Percentiles rank a stretch among this genome's conserved stretches.
phyloP scores from a whole-genome alignment of 306 rosid species.

The Boehmeria nivea region DNA sequence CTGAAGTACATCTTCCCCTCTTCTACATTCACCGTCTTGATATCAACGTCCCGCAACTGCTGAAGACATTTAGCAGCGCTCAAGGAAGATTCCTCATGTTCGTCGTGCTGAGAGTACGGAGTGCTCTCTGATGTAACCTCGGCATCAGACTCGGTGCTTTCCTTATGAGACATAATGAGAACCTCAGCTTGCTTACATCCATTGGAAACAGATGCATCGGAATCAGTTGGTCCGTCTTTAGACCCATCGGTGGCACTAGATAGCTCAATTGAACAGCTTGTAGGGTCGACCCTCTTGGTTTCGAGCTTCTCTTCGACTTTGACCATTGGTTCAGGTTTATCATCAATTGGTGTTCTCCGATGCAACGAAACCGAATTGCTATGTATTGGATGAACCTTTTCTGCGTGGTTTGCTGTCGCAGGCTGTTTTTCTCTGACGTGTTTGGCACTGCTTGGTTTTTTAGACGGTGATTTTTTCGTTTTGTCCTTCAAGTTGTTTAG shows the following conservation, averaged over 20 bases:
- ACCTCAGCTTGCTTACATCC: slow-evolving; percentile 52
- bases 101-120: slow-evolving; percentile 33
- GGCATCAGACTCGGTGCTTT: slow-evolving; percentile 19
- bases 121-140: slow-evolving; percentile 40
- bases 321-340: slow-evolving; percentile 53
- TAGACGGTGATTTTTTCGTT: slow-evolving; percentile 34
- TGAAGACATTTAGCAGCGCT: slow-evolving; percentile 14
- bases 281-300: slow-evolving; percentile 72
- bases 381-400: slow-evolving; percentile 40
- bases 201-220: slow-evolving; percentile 45
- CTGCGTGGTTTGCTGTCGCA: too few relatives aligned
- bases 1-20: slow-evolving; percentile 22
- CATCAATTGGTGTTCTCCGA: slow-evolving; percentile 24
- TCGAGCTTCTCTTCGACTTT: slow-evolving; percentile 64
- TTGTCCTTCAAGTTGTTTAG: slow-evolving; percentile 51
- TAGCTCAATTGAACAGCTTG: slow-evolving; percentile 46
- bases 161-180: slow-evolving; percentile 26
- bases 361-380: slow-evolving; percentile 30
- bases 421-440: slow-evolving; percentile 39
- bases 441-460: slow-evolving; percentile 34
- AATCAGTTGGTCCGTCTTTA: slow-evolving; percentile 55
- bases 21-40: slow-evolving; percentile 23
- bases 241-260: slow-evolving; percentile 48
- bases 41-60: slow-evolving; percentile 31
- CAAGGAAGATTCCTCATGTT: slow-evolving; percentile 27